Conservation (phyloP, 305 asterid species). For the Stenogyne calaminthoides region DNA sequence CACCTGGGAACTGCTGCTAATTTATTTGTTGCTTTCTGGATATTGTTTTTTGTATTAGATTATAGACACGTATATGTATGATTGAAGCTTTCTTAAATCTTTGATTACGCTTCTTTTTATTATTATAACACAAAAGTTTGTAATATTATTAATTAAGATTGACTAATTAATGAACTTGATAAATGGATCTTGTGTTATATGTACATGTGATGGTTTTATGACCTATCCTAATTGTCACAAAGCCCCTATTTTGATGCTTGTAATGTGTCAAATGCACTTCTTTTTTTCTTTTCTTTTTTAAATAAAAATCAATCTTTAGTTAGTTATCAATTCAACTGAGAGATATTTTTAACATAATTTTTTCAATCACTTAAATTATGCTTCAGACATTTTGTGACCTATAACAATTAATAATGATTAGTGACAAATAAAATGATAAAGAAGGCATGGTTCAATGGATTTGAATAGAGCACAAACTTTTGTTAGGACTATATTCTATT, state of each 20-base stretch:
- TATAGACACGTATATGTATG: constrained; percentile 32
- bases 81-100: constrained; percentile 16
- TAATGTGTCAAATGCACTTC: too few species aligned
- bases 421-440: constrained; percentile 13
- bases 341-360: not conserved
- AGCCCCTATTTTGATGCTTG: too few species aligned
- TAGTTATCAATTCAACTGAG: not conserved
- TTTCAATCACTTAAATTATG: not conserved
- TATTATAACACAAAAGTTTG: too few species aligned
- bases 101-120: not conserved
- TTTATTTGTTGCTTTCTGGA: constrained; percentile 41
- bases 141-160: too few species aligned
- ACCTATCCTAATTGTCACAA: too few species aligned
- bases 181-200: too few species aligned
- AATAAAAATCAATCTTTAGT: not conserved
- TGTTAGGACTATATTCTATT: constrained; percentile 11
- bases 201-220: too few species aligned
- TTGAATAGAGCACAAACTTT: constrained; percentile 27
- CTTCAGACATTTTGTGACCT: not conserved
- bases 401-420: constrained; percentile 29
- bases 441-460: constrained; percentile 37
- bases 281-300: too few species aligned
- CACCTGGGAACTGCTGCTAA: constrained; percentile 76
- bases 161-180: too few species aligned
- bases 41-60: constrained; percentile 13